These are phyloP conservation scores for Hyparrhenia diplandra DNA, from an alignment of 176 grass and related monocot genomes.

Conservation along the genomic window DNA sequence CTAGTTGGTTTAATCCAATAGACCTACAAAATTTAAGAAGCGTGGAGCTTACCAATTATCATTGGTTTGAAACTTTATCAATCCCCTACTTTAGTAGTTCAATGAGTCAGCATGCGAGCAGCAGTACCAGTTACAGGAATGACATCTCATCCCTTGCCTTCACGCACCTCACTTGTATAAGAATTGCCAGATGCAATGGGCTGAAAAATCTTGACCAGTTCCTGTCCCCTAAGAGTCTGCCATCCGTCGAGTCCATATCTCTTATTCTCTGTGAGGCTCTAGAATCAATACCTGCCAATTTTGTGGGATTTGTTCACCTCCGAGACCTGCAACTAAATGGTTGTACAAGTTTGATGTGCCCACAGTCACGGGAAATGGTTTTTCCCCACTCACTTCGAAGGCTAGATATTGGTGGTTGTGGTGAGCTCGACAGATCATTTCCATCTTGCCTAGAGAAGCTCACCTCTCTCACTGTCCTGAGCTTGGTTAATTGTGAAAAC, in stretches of 20 bases:
- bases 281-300: not conserved
- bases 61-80: too few relatives aligned
- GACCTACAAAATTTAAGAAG: too few relatives aligned
- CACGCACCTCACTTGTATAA: not conserved
- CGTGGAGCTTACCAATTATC: too few relatives aligned
- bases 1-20: too few relatives aligned
- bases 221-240: not conserved
- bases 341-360: not conserved
- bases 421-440: not conserved
- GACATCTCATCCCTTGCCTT: too few relatives aligned
- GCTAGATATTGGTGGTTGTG: accelerated
- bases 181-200: accelerated
- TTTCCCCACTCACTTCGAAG: not conserved
- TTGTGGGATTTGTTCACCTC: not conserved
- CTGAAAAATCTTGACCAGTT: not conserved
- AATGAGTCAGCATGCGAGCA: too few relatives aligned
- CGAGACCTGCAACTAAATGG: not conserved
- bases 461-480: not conserved
- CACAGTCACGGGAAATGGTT: not conserved
- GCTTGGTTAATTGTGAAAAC: not conserved
- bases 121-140: too few relatives aligned
- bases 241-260: not conserved
- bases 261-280: not conserved
- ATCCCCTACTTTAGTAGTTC: too few relatives aligned
- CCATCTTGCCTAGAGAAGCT: not conserved